Evolutionary conservation across 2,329 filamentous ascomycete species (phyloP), one percentile per base, ranked within the genome.

Genomic region (Penicillium fuscoglaucum): DNA sequence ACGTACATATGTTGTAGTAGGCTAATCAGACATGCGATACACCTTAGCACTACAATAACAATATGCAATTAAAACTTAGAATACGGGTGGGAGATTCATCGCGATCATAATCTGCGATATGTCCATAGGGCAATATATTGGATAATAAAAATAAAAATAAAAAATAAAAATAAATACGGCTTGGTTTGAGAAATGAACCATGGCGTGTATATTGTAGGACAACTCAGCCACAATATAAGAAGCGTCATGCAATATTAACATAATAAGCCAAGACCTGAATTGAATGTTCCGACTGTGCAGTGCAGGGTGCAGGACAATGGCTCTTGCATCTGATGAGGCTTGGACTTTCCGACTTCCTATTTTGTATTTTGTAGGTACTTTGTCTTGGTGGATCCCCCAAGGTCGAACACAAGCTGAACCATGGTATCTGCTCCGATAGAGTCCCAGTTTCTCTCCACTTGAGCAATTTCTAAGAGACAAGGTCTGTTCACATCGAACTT

Each of bases 271-370:
- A 39, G 21, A 13, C 47, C 49, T 21, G 19, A 15, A n/a, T 8
- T 21, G 28, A 52, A 45, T 58, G 35, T 28, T 60, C 55, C 55
- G 55, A 53, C 13, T 19, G 15, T 45, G 58, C 58, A 54, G 41
- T 60, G 46, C 41, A 54, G 50, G 15, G 46, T 58, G 51, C 50
- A 60, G 50, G 50, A 47, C 50, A 50, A 55, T 54, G 31, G 37
- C 43, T 9, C 44, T 53, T 41, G 19, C 41, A 28, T 26, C 21
- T 21, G 13, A 40, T 39, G 19, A 35, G 28, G 45, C 29, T 33
- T 46, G 19, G n/a, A 41, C 12, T 24, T 47, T 47, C 45, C n/a
- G 13, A 47, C 13, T 24, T 47, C 29, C 29, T 37, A 33, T 4
- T 12, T 33, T 35, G 33, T 6, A 31, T 13, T 13, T 6, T 26